Conservation (phyloP, 495 filamentous ascomycete genomes). For the Hypomontagnella submonticulosa region DNA sequence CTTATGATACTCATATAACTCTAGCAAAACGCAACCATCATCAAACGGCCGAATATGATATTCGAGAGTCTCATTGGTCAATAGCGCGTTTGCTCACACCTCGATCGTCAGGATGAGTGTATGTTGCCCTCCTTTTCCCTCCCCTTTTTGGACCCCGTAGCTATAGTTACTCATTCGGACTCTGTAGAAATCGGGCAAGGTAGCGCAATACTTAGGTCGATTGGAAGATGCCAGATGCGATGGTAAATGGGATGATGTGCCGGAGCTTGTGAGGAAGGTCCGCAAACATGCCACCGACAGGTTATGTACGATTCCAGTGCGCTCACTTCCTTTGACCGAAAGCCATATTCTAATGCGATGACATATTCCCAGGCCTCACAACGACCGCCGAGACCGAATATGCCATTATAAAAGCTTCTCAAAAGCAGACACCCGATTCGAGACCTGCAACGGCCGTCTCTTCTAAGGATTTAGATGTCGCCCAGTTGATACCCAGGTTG, state of each 20-base stretch:
- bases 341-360: slow-evolving; percentile 18
- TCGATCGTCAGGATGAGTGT: slow-evolving; percentile 49
- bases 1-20: slow-evolving; percentile 5
- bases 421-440: slow-evolving; percentile 55
- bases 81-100: slow-evolving; percentile 43
- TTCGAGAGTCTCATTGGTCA: slow-evolving; percentile 26
- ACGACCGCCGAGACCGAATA: slow-evolving; percentile 79
- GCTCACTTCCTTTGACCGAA: slow-evolving; percentile 5
- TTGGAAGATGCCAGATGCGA: slow-evolving; percentile 89
- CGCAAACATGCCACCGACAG: slow-evolving; percentile 91
- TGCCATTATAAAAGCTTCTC: slow-evolving; percentile 65
- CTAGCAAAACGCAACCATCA: neutral
- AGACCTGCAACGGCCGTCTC: slow-evolving; percentile 53
- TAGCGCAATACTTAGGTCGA: slow-evolving; percentile 77
- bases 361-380: slow-evolving; percentile 68
- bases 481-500: slow-evolving; percentile 69
- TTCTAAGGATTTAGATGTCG: slow-evolving; percentile 52
- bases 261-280: slow-evolving; percentile 89
- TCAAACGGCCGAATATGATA: slow-evolving; percentile 42
- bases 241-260: slow-evolving; percentile 88
- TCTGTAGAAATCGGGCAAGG: slow-evolving; percentile 69
- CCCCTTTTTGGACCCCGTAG: slow-evolving; percentile 1
- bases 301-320: slow-evolving; percentile 70
- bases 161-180: slow-evolving; percentile 25
- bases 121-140: slow-evolving; percentile 22